Evolutionary conservation across 148 eudicot genomes (phyloP), one percentile per base, ranked within the genome.

Genomic region (Amaranthus palmeri): DNA sequence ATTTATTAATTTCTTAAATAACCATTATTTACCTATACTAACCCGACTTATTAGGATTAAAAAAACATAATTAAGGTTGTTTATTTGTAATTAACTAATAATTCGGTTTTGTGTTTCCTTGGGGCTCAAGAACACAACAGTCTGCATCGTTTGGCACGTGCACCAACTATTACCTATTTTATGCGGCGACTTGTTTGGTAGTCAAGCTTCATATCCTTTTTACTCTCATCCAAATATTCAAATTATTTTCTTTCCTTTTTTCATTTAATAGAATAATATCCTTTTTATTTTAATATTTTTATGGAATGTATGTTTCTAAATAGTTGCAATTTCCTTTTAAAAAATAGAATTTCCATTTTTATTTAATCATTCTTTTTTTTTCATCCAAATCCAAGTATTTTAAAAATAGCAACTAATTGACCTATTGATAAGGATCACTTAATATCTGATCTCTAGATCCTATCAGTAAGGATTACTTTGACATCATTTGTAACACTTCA

Each of bases 61-160:
- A 53, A 53, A 5, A 68, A 18, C 8, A 36, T 36, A 25, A 18
- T 12, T 9, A 13, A 48, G 8, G 8, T 0, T 3, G n/a, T n/a
- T n/a, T n/a, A n/a, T n/a, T n/a, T n/a, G 55, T 54, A 55, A 49
- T 57, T 54, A 25, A 14, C 48, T 11, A 43, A 17, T 61, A 40
- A 60, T 14, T 15, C 11, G 14, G 8, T 3, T 51, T 48, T 15
- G 63, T 42, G 61, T 69, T 60, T 49, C 55, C 58, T 72, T 72
- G 67, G 74, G 67, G 74, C 74, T 46, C 74, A 72, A 72, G 74
- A 13, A 48, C 63, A 0, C 43, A 65, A 53, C 54, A 17, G 62
- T 54, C n/a, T 2, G 0, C 7, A 48, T 6, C 62, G 2, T 2
- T 17, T 49, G 54, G 8, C 74, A 72, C 60, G 75, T 72, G 75